Conservation (phyloP, 331 rosid species). For the Arachis monticola region DNA sequence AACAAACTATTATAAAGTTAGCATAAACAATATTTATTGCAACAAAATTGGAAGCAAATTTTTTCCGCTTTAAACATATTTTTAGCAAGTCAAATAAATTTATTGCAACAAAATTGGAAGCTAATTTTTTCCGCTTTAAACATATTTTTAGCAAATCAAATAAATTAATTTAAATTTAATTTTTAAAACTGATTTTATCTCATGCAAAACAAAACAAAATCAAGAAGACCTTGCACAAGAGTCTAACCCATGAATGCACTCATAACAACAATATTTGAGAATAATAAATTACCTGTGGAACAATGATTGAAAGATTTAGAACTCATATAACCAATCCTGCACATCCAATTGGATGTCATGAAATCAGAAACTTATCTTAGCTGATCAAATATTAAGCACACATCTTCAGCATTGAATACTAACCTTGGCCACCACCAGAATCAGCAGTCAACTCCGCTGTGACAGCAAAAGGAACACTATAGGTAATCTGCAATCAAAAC, state of each 20-base stretch:
- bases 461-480: slow-evolving; percentile 93
- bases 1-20: no score
- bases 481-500: slow-evolving; percentile 81
- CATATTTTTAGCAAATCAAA: no score
- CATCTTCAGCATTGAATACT: slow-evolving; percentile 37
- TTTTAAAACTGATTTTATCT: no score
- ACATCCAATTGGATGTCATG: slow-evolving; percentile 39
- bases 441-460: slow-evolving; percentile 94
- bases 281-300: slow-evolving; percentile 85
- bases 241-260: slow-evolving; percentile 9
- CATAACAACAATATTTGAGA: neutral
- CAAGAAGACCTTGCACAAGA: neutral
- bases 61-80: no score
- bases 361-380: slow-evolving; percentile 33
- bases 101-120: no score
- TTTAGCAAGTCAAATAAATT: no score
- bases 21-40: no score
- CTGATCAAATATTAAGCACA: slow-evolving; percentile 27
- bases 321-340: slow-evolving; percentile 98
- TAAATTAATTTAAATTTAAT: no score
- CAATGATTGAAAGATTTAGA: slow-evolving; percentile 92
- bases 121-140: no score
- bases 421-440: slow-evolving; percentile 98
- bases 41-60: no score
- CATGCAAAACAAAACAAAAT: no score